A percentile compares a stretch with the other conserved stretches of the same genome.
Conservation (phyloP, 2,329 filamentous ascomycete species). For the Talaromyces sp. region DNA sequence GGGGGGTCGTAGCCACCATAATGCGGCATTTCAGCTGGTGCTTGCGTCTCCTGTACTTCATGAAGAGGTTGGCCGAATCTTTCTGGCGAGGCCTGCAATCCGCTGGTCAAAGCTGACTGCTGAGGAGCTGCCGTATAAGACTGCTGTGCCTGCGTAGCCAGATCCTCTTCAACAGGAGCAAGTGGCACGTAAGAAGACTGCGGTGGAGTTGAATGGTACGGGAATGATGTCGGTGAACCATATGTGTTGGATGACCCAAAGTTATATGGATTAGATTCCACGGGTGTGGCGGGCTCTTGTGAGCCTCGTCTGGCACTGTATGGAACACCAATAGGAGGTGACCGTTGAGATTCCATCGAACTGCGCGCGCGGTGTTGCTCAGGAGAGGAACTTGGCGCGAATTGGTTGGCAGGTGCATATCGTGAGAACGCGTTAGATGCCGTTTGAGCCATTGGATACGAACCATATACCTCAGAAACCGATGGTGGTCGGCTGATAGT, state of each 20-base stretch:
- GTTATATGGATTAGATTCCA: slow-evolving; percentile 31
- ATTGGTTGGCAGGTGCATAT: slow-evolving; percentile 41
- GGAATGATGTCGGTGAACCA: slow-evolving; percentile 27
- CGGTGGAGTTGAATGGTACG: slow-evolving; percentile 35
- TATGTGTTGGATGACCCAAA: slow-evolving; percentile 24
- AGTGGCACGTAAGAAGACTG: slow-evolving; percentile 36
- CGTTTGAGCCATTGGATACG: slow-evolving; percentile 41
- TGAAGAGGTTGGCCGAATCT: slow-evolving; percentile 22
- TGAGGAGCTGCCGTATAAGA: slow-evolving; percentile 17
- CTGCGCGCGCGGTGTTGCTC: slow-evolving; percentile 48
- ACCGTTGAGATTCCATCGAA: slow-evolving; percentile 46
- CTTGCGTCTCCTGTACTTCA: slow-evolving; percentile 16
- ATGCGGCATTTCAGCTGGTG: slow-evolving; percentile 21
- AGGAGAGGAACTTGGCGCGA: slow-evolving; percentile 47
- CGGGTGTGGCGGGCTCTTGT: slow-evolving; percentile 32
- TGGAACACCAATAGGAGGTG: slow-evolving; percentile 32
- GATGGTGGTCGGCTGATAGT: slow-evolving; percentile 71
- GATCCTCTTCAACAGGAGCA: slow-evolving; percentile 37
- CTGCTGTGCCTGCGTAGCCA: slow-evolving; percentile 25
- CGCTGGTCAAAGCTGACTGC: slow-evolving; percentile 24
- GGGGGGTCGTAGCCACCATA: slow-evolving; percentile 34
- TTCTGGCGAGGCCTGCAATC: slow-evolving; percentile 23
- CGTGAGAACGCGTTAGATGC: slow-evolving; percentile 35
- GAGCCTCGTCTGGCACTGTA: slow-evolving; percentile 34
- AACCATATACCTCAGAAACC: slow-evolving; percentile 68